phyloP scores from a whole-genome alignment of 108 stramenopile genomes.

The Cyclostephanos invisitatus region DNA sequence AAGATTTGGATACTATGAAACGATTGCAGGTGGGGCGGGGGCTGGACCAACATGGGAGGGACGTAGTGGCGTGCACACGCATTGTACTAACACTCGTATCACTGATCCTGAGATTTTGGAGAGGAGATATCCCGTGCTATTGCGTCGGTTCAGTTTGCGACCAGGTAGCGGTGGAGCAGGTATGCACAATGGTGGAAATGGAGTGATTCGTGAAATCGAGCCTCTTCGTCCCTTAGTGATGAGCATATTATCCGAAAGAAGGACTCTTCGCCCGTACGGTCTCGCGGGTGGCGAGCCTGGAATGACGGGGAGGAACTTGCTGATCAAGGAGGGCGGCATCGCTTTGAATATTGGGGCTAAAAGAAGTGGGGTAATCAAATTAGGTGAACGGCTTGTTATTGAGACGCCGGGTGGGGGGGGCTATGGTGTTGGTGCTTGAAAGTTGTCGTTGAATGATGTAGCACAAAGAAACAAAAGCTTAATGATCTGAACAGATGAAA shows the following conservation, averaged over 20 bases:
- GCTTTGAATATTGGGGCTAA: constrained; percentile 93
- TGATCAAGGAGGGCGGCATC: constrained; percentile 72
- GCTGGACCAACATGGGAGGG: constrained; percentile 98
- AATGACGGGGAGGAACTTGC: constrained; percentile 83
- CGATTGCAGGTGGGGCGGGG: constrained; percentile 98
- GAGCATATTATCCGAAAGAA: constrained; percentile 95
- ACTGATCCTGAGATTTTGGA: constrained; percentile 99
- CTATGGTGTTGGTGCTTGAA: constrained; percentile 32
- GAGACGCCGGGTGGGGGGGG: constrained; percentile 93
- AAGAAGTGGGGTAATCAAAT: constrained; percentile 75
- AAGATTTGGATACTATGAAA: constrained; percentile 98
- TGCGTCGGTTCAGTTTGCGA: constrained; percentile 89
- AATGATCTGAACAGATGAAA: background rate
- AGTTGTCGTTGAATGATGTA: background rate
- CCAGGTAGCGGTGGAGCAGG: constrained; percentile 93
- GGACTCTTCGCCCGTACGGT: constrained; percentile 93
- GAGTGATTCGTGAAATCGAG: constrained; percentile 94
- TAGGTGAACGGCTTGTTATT: constrained; percentile 87
- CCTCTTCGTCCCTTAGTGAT: constrained; percentile 91
- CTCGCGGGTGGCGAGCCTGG: constrained; percentile 91
- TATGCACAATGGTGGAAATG: constrained; percentile 89
- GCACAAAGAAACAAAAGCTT: background rate
- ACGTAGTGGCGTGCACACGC: constrained; percentile 95
- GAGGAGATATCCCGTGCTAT: constrained; percentile 91
- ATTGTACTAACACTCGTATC: constrained; percentile 99